Evolutionary conservation across 2,329 filamentous ascomycete species (phyloP).

Genomic region (Fusarium udum): DNA sequence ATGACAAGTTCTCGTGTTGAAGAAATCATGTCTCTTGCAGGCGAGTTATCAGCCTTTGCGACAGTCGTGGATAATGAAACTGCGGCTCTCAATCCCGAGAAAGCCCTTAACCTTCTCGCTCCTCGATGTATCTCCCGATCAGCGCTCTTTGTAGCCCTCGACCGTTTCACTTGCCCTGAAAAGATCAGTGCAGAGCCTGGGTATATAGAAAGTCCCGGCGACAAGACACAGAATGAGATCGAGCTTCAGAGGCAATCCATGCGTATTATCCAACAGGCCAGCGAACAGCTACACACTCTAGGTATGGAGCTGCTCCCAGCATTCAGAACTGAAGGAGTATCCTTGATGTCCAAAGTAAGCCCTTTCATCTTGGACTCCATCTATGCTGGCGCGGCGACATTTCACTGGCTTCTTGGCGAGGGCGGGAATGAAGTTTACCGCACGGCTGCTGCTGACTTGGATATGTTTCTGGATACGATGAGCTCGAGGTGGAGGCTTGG

Average conservation of each 20-base stretch:
- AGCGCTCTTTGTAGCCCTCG: not conserved
- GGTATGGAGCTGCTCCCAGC: accelerated
- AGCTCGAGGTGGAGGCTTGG: not conserved
- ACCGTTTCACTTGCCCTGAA: not conserved
- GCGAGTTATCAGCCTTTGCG: not conserved
- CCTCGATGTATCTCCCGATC: accelerated
- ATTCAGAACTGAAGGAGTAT: accelerated
- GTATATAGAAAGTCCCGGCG: not conserved
- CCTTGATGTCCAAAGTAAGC: not conserved
- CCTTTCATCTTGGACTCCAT: not conserved
- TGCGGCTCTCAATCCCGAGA: accelerated
- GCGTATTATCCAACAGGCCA: not conserved
- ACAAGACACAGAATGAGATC: not conserved
- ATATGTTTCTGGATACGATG: accelerated
- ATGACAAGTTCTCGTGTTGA: not conserved
- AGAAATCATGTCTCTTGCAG: not conserved
- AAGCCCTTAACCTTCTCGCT: accelerated
- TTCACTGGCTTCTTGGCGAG: not conserved
- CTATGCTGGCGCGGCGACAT: not conserved
- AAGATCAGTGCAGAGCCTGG: not conserved
- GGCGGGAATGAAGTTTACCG: not conserved
- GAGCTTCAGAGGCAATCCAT: not conserved
- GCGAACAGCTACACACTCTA: not conserved
- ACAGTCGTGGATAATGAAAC: not conserved
- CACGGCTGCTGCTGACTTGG: not conserved